Evolutionary conservation across 2,329 filamentous ascomycete species (phyloP).

Genomic region (Calycina herbarum): DNA sequence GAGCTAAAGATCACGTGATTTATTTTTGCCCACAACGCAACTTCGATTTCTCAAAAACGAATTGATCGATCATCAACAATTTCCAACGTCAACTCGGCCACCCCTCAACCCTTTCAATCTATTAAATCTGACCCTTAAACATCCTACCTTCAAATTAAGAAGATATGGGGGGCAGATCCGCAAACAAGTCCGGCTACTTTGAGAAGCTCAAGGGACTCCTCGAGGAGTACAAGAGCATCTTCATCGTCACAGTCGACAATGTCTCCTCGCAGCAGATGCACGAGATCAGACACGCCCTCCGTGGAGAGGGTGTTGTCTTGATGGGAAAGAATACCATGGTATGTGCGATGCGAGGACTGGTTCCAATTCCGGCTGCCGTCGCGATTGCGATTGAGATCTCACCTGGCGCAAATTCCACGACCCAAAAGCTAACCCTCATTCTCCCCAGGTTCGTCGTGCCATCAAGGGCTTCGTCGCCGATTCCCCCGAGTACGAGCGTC

Average conservation of each 20-base stretch:
- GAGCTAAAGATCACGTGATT: constrained; percentile 10
- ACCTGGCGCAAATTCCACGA: neutral
- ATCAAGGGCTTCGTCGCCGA: constrained; percentile 92
- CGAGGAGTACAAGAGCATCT: constrained; percentile 95
- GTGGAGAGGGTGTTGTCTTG: constrained; percentile 89
- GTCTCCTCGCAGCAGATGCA: constrained; percentile 99
- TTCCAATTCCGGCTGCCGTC: neutral
- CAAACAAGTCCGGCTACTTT: constrained; percentile 96
- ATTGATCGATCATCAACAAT: constrained; percentile 11
- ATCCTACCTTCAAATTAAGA: constrained; percentile 96
- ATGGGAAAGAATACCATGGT: constrained; percentile 99
- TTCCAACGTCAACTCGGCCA: constrained; percentile 5
- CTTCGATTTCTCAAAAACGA: neutral
- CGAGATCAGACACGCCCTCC: constrained; percentile 94
- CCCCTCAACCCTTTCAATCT: constrained; percentile 25
- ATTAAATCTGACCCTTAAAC: constrained; percentile 77
- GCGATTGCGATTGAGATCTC: neutral
- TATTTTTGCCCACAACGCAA: neutral
- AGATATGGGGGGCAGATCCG: constrained; percentile 98
- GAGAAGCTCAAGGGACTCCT: constrained; percentile 98
- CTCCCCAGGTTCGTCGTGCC: constrained; percentile 79
- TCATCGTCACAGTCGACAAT: constrained; percentile 99
- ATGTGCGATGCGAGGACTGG: constrained; percentile 26
- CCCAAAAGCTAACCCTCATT: constrained; percentile 19
- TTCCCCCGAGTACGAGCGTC: constrained; percentile 95